These are phyloP conservation scores for Hepatocystis sp. DNA, from an alignment of 169 alveolate species.

Conservation along the genomic window DNA sequence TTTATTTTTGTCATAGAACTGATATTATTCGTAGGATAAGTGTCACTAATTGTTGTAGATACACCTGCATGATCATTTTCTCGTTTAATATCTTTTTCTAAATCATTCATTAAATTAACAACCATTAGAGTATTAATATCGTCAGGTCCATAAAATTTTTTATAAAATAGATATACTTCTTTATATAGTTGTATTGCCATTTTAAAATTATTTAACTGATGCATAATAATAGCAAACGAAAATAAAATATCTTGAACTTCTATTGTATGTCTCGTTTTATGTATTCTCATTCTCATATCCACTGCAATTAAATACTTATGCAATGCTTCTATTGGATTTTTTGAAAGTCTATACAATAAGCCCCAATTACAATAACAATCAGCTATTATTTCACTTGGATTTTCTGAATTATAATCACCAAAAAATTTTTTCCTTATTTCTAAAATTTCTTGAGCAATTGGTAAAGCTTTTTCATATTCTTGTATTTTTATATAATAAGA, in stretches of 20 bases:
- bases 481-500: conserved; percentile 79
- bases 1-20: conserved; percentile 8
- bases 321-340: conserved; percentile 85
- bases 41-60: too few relatives aligned
- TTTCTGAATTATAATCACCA: conserved; percentile 82
- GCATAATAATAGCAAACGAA: conserved; percentile 89
- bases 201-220: conserved; percentile 85
- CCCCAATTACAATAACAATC: conserved; percentile 89
- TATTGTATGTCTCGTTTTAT: conserved; percentile 83
- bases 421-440: conserved; percentile 81
- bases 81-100: conserved; percentile 35
- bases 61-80: background rate
- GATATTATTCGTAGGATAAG: background rate
- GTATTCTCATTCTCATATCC: conserved; percentile 90
- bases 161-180: conserved; percentile 86
- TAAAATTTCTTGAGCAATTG: conserved; percentile 78
- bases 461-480: conserved; percentile 84
- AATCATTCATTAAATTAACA: conserved; percentile 78
- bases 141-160: conserved; percentile 82
- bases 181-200: conserved; percentile 86
- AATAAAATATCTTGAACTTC: conserved; percentile 86
- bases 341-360: conserved; percentile 82
- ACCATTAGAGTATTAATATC: conserved; percentile 85
- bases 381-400: conserved; percentile 86
- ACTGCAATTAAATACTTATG: conserved; percentile 87